Evolutionary conservation across 2,329 filamentous ascomycete species (phyloP).

Genomic region (Ustulina deusta): DNA sequence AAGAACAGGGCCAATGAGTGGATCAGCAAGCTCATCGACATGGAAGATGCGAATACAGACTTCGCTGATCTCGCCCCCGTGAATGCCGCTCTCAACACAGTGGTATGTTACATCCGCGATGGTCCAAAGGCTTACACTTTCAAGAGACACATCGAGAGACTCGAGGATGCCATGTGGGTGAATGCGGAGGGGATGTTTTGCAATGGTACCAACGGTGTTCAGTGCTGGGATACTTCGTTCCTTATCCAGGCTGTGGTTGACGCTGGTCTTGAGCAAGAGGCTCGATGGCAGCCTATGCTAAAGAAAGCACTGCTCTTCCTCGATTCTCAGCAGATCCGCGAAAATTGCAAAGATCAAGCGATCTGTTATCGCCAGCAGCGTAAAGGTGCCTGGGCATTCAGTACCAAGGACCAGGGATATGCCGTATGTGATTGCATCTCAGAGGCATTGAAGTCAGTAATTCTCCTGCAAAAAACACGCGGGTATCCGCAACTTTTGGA

Average conservation of each 20-base stretch:
- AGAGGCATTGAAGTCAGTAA: conserved; percentile 87
- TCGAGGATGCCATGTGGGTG: conserved; percentile 91
- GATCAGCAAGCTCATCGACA: conserved; percentile 84
- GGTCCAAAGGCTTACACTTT: conserved; percentile 80
- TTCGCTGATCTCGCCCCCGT: conserved; percentile 89
- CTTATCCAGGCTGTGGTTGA: conserved; percentile 84
- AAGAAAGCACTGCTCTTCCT: conserved; percentile 85
- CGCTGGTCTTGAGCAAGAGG: conserved; percentile 80
- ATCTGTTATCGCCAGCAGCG: conserved; percentile 89
- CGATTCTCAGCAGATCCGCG: conserved; percentile 89
- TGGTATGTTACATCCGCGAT: conserved; percentile 86
- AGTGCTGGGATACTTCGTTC: conserved; percentile 96
- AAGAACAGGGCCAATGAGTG: conserved; percentile 81
- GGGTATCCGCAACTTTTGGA: conserved; percentile 80
- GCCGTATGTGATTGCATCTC: conserved; percentile 95
- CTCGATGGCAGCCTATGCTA: conserved; percentile 85
- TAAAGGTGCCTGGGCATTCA: conserved; percentile 97
- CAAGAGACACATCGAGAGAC: conserved; percentile 79
- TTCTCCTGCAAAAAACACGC: conserved; percentile 83
- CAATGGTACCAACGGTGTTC: conserved; percentile 98
- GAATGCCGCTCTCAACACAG: conserved; percentile 89
- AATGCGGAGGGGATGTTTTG: conserved; percentile 92
- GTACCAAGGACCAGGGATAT: conserved; percentile 91
- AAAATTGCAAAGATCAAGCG: conserved; percentile 81
- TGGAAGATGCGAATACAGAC: conserved; percentile 94